A percentile compares a stretch with the other conserved stretches of the same genome.
These are phyloP conservation scores for Westerdykella sp. DNA, from an alignment of 2,329 filamentous ascomycete species.

Conservation along the genomic window DNA sequence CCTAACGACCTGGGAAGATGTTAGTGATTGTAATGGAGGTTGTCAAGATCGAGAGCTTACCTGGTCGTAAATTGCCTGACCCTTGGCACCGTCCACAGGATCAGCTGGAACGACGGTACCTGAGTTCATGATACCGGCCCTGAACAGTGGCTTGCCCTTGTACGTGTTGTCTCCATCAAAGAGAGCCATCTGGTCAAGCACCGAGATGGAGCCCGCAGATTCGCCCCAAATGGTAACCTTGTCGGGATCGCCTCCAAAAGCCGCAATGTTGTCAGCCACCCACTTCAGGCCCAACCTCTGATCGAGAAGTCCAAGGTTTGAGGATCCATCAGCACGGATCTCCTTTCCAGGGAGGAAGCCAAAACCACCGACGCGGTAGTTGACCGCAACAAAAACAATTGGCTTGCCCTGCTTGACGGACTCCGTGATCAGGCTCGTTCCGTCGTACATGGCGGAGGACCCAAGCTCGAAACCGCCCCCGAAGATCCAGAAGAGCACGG, in stretches of 20 bases:
- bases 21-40: conserved; percentile 50
- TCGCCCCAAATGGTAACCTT: conserved; percentile 78
- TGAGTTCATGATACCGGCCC: conserved; percentile 65
- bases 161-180: conserved; percentile 68
- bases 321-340: conserved; percentile 58
- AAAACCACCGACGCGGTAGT: conserved; percentile 70
- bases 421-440: conserved; percentile 34
- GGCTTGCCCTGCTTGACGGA: conserved; percentile 51
- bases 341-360: conserved; percentile 67
- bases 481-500: conserved; percentile 47
- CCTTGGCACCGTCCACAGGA: conserved; percentile 59
- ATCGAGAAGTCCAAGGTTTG: conserved; percentile 67
- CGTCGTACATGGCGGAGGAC: conserved; percentile 38
- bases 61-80: conserved; percentile 53
- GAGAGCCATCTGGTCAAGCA: conserved; percentile 68
- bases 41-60: conserved; percentile 17
- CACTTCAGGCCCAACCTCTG: conserved; percentile 68
- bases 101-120: conserved; percentile 36
- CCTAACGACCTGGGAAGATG: conserved; percentile 41
- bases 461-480: conserved; percentile 42
- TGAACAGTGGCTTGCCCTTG: conserved; percentile 69
- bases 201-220: conserved; percentile 53
- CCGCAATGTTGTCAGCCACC: conserved; percentile 69
- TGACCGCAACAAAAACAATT: conserved; percentile 69
- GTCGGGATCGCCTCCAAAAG: conserved; percentile 72